Conservation (phyloP, 2,329 filamentous ascomycete species). For the Epichloe bromicola region DNA sequence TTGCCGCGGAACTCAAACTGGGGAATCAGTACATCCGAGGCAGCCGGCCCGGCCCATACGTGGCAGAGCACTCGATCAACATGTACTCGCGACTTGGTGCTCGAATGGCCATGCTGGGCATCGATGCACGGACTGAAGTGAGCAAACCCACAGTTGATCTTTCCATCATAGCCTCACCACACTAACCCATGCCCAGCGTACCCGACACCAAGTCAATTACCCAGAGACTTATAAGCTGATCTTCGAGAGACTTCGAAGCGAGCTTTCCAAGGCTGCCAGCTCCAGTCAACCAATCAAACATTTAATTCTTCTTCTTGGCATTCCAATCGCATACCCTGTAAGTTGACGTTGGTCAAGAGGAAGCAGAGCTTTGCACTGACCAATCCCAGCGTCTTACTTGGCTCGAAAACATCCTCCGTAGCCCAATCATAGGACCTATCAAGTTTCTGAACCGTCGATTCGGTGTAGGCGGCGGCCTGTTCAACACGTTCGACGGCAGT, state of each 20-base stretch:
- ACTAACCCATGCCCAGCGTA: slow-evolving; percentile 40
- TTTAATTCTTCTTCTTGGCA: slow-evolving; percentile 73
- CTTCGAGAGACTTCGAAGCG: slow-evolving; percentile 60
- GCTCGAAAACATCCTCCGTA: slow-evolving; percentile 84
- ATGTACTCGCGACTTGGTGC: slow-evolving; percentile 75
- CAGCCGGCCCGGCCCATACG: slow-evolving; percentile 70
- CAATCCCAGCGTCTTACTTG: slow-evolving; percentile 65
- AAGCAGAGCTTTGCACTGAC: slow-evolving; percentile 5
- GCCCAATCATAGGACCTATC: slow-evolving; percentile 76
- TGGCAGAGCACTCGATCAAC: slow-evolving; percentile 75
- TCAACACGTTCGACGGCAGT: slow-evolving; percentile 89
- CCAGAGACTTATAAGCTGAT: slow-evolving; percentile 78
- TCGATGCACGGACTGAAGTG: slow-evolving; percentile 85
- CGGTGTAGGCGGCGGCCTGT: slow-evolving; percentile 68
- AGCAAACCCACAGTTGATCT: slow-evolving; percentile 11
- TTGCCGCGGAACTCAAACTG: slow-evolving; percentile 41
- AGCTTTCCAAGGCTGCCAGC: slow-evolving; percentile 55
- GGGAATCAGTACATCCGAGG: slow-evolving; percentile 72
- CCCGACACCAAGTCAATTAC: slow-evolving; percentile 88
- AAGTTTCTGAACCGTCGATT: slow-evolving; percentile 86
- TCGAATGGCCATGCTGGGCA: slow-evolving; percentile 69
- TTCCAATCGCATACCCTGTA: slow-evolving; percentile 74
- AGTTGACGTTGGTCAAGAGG: slow-evolving; percentile 16
- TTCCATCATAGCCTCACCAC: no score
- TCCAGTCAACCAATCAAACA: slow-evolving; percentile 73